Evolutionary conservation across 1,284 basidiomycete genomes (phyloP), one percentile per base, ranked within the genome.

Genomic region (Fistulina hepatica): DNA sequence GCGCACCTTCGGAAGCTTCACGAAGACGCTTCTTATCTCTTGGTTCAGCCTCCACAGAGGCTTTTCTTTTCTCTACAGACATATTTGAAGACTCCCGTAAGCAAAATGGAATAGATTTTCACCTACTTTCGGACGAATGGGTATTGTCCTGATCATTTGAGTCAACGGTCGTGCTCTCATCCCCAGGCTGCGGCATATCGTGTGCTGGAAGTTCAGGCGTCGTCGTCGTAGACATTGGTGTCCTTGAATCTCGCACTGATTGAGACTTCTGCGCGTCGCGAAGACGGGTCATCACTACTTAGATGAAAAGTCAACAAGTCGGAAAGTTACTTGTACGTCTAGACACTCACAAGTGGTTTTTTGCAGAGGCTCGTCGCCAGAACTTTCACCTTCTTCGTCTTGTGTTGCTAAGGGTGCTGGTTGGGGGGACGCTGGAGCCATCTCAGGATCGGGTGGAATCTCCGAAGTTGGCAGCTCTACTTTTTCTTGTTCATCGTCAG

Each of bases 1-100:
- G 80, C 2, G 61, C 61, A 7, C 74, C 67, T 48, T 78, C 74
- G 1, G 78, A 81, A 11, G 78, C 78, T 41, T 82, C 82, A 17
- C 83, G 66, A 21, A 58, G 43, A 41, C 75, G 69, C 55, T 85
- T 86, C 48, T 61, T 70, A 21, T 81, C 77, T 21, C 71, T 68
- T 10, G 58, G 57, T 8, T 61, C 65, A 17, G 76, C 75, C 59
- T 33, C 76, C 77, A 16, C 63, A 48, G 26, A 67, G 6, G 73
- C 67, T 2, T 68, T 67, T 52, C 81, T 81, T 39, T 82, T 76
- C 61, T 86, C 28, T 31, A 8, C 9, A 3, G 5, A 16, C 9
- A 16, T 9, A n/a, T 9, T 9, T 25, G 9, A 25, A n/a, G 24
- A 25, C 9, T 25, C 9, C 24, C 24, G 24, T n/a, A 25, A n/a